Evolutionary conservation across 2,329 filamentous ascomycete genomes (phyloP), one percentile per base, ranked within the genome.

Genomic region (Dothidotthia symphoricarpi): DNA sequence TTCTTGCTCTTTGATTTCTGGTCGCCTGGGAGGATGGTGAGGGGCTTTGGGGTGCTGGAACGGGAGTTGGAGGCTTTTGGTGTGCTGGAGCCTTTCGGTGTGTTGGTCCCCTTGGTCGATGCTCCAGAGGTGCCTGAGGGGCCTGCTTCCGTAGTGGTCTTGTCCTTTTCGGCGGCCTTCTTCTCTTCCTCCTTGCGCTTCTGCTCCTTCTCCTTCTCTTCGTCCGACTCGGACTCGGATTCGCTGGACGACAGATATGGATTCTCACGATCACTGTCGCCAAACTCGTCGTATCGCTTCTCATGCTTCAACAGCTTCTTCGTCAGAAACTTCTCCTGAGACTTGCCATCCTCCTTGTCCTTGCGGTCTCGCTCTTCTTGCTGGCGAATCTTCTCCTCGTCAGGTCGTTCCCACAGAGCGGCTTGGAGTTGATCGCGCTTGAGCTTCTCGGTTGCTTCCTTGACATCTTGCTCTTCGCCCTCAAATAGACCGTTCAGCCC

Each of bases 261-360:
- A 28, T 59, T 80, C 69, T 82, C 77, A 39, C 75, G 78, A 49
- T 82, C 85, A 55, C 87, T 86, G 59, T 95, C 94, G 45, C 91
- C 85, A 59, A 95, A 95, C 19, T 22, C 19, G 46, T 93, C 86
- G 50, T 82, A 83, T 52, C 94, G 87, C 65, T 88, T 86, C 67
- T 96, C 93, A 35, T 87, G 80, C 69, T 86, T 91, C 53, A 85
- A 82, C 9, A 97, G 75, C 9, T 85, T 82, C 68, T 94, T 95
- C 41, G 86, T 82, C 4, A 89, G 77, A 30, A 79, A 75, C 65
- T 91, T 94, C 45, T 88, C 86, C 39, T 85, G 76, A 47, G 81
- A 79, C 63, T 82, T 86, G 45, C 81, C 74, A 43, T 81, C 75
- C 41, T 86, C 77, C 49, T 84, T 83, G 51, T 86, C 84, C 14